Conservation (phyloP, 306 rosid genomes). For the Lagenaria siceraria region DNA sequence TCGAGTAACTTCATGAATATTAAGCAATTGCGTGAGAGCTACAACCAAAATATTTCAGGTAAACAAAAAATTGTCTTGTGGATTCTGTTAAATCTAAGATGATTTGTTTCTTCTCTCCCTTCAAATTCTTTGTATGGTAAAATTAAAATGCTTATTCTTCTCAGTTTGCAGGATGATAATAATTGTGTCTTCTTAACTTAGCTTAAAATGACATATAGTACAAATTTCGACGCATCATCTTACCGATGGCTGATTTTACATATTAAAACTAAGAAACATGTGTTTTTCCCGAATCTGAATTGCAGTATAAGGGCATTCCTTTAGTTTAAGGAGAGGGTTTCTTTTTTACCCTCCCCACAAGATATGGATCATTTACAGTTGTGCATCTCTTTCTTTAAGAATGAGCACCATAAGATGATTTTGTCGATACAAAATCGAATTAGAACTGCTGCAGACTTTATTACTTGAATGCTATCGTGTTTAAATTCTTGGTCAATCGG, state of each 20-base stretch:
- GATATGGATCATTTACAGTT: neutral
- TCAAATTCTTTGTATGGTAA: neutral
- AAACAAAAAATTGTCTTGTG: constrained; percentile 17
- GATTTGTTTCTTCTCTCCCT: neutral
- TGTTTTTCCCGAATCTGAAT: neutral
- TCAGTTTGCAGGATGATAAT: neutral
- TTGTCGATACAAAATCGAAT: neutral
- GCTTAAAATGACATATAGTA: neutral
- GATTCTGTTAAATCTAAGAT: neutral
- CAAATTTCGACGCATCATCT: neutral
- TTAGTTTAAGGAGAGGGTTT: neutral
- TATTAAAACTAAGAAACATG: neutral
- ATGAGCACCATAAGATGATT: neutral
- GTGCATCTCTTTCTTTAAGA: neutral
- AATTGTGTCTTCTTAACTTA: neutral
- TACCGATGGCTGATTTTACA: neutral
- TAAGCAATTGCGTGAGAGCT: constrained; percentile 45
- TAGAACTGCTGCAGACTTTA: neutral
- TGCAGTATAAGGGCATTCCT: neutral
- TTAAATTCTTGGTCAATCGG: neutral
- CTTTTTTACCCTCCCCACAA: neutral
- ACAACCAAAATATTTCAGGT: constrained; percentile 68
- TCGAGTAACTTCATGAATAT: constrained; percentile 33
- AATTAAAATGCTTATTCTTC: neutral
- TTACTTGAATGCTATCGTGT: neutral